Evolutionary conservation across 192 early-diverging fungal species (phyloP).

Genomic region (Coemansia sp.): DNA sequence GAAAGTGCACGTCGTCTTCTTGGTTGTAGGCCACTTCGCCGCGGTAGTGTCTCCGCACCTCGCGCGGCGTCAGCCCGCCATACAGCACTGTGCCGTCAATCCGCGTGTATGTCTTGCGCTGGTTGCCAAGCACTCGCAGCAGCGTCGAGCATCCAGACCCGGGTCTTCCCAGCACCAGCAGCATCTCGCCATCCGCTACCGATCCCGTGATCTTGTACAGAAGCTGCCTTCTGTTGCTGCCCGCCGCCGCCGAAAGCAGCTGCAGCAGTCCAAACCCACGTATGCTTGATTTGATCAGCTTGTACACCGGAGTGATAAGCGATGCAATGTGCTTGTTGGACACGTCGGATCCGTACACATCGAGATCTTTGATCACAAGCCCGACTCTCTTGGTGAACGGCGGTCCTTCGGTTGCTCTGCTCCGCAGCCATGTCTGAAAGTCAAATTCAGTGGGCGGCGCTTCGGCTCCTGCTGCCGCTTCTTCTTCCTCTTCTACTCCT

Average conservation of each 20-base stretch:
- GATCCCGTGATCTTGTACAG: slow-evolving; percentile 65
- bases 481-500: slow-evolving; percentile 1
- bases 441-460: slow-evolving; percentile 9
- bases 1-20: slow-evolving; percentile 73
- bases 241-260: slow-evolving; percentile 1
- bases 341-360: slow-evolving; percentile 39
- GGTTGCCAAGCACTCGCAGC: slow-evolving; percentile 63
- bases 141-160: slow-evolving; percentile 70
- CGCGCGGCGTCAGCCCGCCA: slow-evolving; percentile 63
- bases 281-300: slow-evolving; percentile 22
- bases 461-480: not conserved
- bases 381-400: slow-evolving; percentile 51
- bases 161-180: slow-evolving; percentile 68
- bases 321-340: slow-evolving; percentile 44
- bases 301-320: slow-evolving; percentile 42
- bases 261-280: slow-evolving; percentile 26
- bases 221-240: slow-evolving; percentile 34
- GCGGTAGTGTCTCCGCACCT: slow-evolving; percentile 63
- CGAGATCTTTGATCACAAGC: slow-evolving; percentile 37
- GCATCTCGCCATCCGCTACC: slow-evolving; percentile 71
- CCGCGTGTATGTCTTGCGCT: slow-evolving; percentile 57
- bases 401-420: slow-evolving; percentile 19
- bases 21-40: slow-evolving; percentile 59
- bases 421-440: slow-evolving; percentile 23
- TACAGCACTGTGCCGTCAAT: slow-evolving; percentile 65